Conservation (phyloP, 306 rosid genomes). For the Boehmeria nivea region DNA sequence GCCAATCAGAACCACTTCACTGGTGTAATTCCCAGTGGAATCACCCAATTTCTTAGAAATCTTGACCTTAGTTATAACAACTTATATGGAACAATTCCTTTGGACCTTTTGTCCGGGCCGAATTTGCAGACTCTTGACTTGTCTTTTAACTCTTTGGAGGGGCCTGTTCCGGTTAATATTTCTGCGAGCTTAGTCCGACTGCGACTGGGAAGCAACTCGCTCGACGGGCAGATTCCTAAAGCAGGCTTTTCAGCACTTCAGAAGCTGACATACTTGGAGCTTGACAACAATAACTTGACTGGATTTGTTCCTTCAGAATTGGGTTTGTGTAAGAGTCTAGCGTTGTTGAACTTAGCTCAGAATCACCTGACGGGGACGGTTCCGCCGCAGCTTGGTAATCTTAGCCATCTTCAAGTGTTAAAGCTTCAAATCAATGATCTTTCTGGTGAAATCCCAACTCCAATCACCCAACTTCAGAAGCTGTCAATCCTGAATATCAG, state of each 20-base stretch:
- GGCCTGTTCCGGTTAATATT: constrained; percentile 37
- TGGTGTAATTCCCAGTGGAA: constrained; percentile 46
- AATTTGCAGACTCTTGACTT: constrained; percentile 50
- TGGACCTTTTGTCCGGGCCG: constrained; percentile 37
- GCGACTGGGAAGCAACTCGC: constrained; percentile 58
- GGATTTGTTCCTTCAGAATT: constrained; percentile 47
- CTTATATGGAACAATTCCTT: constrained; percentile 41
- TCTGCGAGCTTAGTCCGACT: constrained; percentile 48
- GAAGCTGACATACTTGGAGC: constrained; percentile 51
- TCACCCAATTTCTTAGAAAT: constrained; percentile 35
- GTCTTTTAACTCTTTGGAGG: constrained; percentile 39
- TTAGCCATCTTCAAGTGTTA: constrained; percentile 49
- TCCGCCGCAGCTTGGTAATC: constrained; percentile 48
- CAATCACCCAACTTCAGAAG: constrained; percentile 20
- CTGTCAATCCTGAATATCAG: constrained; percentile 53
- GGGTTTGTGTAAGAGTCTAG: constrained; percentile 39
- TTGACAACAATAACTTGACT: constrained; percentile 42
- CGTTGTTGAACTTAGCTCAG: constrained; percentile 61
- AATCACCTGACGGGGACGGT: constrained; percentile 43
- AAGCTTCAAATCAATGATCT: constrained; percentile 53
- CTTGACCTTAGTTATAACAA: constrained; percentile 65
- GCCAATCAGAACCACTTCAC: constrained; percentile 43
- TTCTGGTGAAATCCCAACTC: constrained; percentile 47
- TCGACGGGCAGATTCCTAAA: constrained; percentile 39
- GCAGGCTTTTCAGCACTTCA: not conserved